A percentile compares a stretch with the other conserved stretches of the same genome.
Conservation (phyloP, 164 flowering plant genomes). For the Nymphaea thermarum region DNA sequence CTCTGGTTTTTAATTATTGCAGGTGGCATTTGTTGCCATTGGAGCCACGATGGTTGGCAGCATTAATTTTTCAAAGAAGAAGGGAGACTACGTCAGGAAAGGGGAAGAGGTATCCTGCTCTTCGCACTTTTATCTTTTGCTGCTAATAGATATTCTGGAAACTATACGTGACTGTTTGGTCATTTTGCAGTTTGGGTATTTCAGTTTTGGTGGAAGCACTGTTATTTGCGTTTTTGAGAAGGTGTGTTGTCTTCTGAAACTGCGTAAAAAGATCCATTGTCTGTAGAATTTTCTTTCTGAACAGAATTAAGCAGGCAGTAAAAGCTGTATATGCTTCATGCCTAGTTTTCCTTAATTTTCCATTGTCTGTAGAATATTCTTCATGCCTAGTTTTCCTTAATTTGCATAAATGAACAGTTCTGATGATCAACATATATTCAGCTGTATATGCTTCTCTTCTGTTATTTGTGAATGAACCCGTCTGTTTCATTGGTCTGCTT, state of each 20-base stretch:
- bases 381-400: neutral
- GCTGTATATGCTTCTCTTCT: too few relatives aligned
- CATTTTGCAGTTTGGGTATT: slow-evolving; percentile 76
- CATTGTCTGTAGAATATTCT: neutral
- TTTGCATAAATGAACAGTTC: too few relatives aligned
- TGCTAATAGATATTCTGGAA: slow-evolving; percentile 2
- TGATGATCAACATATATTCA: too few relatives aligned
- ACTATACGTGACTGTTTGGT: slow-evolving; percentile 2
- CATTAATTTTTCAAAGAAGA: slow-evolving; percentile 57
- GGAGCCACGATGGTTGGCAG: slow-evolving; percentile 99
- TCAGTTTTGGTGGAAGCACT: slow-evolving; percentile 98
- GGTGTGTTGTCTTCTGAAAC: slow-evolving; percentile 31
- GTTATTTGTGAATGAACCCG: too few relatives aligned
- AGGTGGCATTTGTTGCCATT: slow-evolving; percentile 96
- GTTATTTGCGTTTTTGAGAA: slow-evolving; percentile 88
- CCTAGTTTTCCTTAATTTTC: neutral
- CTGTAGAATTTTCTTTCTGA: neutral
- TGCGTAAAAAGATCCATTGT: neutral
- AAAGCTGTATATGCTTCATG: neutral
- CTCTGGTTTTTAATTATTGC: slow-evolving; percentile 8
- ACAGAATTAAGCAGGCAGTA: neutral
- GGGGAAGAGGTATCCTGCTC: slow-evolving; percentile 84
- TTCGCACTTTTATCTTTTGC: neutral
- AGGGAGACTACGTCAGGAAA: slow-evolving; percentile 59
- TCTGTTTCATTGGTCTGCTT: neutral